phyloP scores from a whole-genome alignment of 805 yeast genomes.

The Pichia cephalocereana region DNA sequence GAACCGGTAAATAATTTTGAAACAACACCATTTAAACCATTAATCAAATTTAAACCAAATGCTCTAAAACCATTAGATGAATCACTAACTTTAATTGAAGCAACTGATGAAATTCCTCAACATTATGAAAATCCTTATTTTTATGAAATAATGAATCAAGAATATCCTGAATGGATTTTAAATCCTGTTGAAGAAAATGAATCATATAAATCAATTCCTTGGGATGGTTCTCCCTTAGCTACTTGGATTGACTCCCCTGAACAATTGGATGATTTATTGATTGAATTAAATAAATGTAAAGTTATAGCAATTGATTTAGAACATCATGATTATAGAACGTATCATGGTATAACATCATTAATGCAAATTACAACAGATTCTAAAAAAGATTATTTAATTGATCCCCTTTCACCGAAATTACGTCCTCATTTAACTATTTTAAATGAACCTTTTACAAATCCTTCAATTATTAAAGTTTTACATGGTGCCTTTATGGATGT shows the following conservation, averaged over 20 bases:
- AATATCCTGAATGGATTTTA: constrained; percentile 55
- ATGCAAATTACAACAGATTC: constrained; percentile 83
- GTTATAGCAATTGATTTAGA: constrained; percentile 92
- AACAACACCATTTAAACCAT: constrained; percentile 67
- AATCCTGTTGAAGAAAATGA: constrained; percentile 32
- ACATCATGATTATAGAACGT: constrained; percentile 88
- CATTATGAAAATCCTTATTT: constrained; percentile 78
- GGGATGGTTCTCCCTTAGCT: constrained; percentile 42
- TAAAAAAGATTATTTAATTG: constrained; percentile 67
- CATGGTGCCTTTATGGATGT: constrained; percentile 98
- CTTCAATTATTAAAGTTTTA: constrained; percentile 72
- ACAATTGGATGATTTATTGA: constrained; percentile 44
- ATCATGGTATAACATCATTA: constrained; percentile 81
- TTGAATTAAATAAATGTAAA: constrained; percentile 36
- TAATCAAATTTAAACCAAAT: constrained; percentile 63
- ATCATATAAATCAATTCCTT: constrained; percentile 39
- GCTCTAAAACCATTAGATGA: constrained; percentile 50
- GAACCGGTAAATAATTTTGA: constrained; percentile 56
- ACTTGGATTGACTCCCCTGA: constrained; percentile 63
- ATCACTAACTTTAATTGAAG: constrained; percentile 30
- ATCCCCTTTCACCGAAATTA: constrained; percentile 55
- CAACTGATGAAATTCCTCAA: constrained; percentile 36
- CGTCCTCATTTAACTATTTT: constrained; percentile 60
- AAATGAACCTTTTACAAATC: constrained; percentile 74
- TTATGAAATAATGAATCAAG: constrained; percentile 58